phyloP scores from a whole-genome alignment of 345 rosid species.

The Aegle marmelos region DNA sequence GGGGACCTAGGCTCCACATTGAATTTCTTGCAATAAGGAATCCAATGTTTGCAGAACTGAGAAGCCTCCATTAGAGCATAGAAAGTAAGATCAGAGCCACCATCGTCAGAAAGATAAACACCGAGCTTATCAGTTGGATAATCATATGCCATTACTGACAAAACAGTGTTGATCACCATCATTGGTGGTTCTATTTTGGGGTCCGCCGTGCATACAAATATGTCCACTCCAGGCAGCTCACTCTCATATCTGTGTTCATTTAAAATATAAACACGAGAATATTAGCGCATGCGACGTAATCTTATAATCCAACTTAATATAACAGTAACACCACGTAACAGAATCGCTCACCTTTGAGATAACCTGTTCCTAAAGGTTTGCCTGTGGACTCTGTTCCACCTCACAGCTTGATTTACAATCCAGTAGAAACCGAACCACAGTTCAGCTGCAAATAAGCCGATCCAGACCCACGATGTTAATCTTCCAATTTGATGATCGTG shows the following conservation, averaged over 20 bases:
- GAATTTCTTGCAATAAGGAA: conserved; percentile 55
- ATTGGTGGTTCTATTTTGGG: conserved; percentile 70
- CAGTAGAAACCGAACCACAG: conserved; percentile 52
- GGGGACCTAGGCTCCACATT: conserved; percentile 64
- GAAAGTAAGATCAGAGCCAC: conserved; percentile 55
- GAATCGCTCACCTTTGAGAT: conserved; percentile 32
- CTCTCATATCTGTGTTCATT: conserved; percentile 17
- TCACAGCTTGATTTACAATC: conserved; percentile 38
- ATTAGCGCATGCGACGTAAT: background rate
- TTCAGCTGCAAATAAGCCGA: conserved; percentile 48
- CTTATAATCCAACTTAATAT: too few relatives aligned
- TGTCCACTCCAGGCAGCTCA: conserved; percentile 53
- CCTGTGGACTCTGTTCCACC: conserved; percentile 38
- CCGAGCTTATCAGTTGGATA: conserved; percentile 59
- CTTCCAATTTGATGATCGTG: conserved; percentile 16
- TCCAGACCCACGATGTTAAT: conserved; percentile 35
- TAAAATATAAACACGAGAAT: too few relatives aligned
- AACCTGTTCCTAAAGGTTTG: conserved; percentile 47
- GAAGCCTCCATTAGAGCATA: conserved; percentile 58
- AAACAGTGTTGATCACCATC: conserved; percentile 62
- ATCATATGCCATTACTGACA: conserved; percentile 56
- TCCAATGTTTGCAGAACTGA: conserved; percentile 50
- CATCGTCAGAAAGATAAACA: conserved; percentile 70
- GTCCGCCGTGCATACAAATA: conserved; percentile 75
- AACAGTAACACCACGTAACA: background rate